Evolutionary conservation across 1,284 basidiomycete genomes (phyloP).

Genomic region (Anthracocystis panici-leucophaei): DNA sequence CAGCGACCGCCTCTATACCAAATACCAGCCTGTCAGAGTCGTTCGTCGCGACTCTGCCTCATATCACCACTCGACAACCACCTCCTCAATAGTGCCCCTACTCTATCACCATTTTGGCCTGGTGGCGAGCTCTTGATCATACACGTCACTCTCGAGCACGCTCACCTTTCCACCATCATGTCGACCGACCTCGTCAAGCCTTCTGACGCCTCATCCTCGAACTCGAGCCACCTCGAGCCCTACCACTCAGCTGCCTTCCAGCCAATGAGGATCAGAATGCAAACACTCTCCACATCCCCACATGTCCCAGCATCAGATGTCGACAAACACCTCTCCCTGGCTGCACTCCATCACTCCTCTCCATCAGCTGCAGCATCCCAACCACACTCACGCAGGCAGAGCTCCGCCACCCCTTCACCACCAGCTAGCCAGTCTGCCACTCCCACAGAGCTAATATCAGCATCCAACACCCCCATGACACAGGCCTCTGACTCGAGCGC

Average conservation of each 20-base stretch:
- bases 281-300: slow-evolving; percentile 15
- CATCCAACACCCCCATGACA: slow-evolving; percentile 9
- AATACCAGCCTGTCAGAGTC: too few relatives aligned
- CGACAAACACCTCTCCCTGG: not conserved
- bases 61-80: too few relatives aligned
- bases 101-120: not conserved
- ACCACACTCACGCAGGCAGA: not conserved
- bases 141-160: not conserved
- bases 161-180: slow-evolving; percentile 1
- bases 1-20: too few relatives aligned
- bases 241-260: slow-evolving; percentile 25
- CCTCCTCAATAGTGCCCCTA: not conserved
- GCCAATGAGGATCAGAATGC: slow-evolving; percentile 14
- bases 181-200: not conserved
- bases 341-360: not conserved
- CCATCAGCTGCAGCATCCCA: not conserved
- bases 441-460: not conserved
- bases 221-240: slow-evolving; percentile 2
- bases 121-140: not conserved
- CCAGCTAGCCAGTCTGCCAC: slow-evolving; percentile 20
- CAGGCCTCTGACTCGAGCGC: slow-evolving; percentile 36
- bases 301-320: not conserved
- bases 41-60: too few relatives aligned
- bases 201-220: not conserved
- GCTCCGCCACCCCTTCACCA: slow-evolving; percentile 24